A percentile compares a stretch with the other conserved stretches of the same genome.
Evolutionary conservation across 2,329 filamentous ascomycete genomes (phyloP).

Genomic region (Diaporthe ampelina): DNA sequence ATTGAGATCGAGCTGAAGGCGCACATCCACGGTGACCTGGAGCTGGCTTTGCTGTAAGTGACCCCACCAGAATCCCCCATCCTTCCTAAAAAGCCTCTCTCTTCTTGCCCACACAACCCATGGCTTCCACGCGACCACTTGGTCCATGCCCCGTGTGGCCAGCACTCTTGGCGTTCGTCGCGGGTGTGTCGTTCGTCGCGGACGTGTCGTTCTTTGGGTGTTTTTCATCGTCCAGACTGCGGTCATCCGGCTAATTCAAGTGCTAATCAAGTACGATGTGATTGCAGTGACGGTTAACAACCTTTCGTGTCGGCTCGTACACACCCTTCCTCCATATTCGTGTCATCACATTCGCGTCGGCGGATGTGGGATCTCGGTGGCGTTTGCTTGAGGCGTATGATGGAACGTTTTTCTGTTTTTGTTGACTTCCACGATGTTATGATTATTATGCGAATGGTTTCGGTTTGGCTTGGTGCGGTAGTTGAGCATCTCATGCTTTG

Average conservation of each 20-base stretch:
- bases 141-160: not conserved
- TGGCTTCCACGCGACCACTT: not conserved
- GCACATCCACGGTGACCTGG: constrained; percentile 83
- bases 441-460: constrained; percentile 31
- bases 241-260: constrained; percentile 38
- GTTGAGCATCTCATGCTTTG: not conserved
- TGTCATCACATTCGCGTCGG: not conserved
- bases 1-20: constrained; percentile 86
- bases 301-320: not conserved
- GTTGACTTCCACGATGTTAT: constrained; percentile 34
- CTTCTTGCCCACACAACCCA: not conserved
- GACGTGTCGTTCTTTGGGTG: not conserved
- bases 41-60: constrained; percentile 77
- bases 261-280: constrained; percentile 42
- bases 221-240: constrained; percentile 10
- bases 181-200: not conserved
- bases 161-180: not conserved
- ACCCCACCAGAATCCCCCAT: too few relatives aligned
- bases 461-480: not conserved
- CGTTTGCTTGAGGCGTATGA: constrained; percentile 4
- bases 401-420: not conserved
- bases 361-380: constrained; percentile 12
- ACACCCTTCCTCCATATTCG: too few relatives aligned
- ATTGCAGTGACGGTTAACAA: constrained; percentile 40
- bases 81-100: not conserved